A percentile compares a stretch with the other conserved stretches of the same genome.
Evolutionary conservation across 2,329 filamentous ascomycete genomes (phyloP).

Genomic region (Ophiostoma fasciatum): DNA sequence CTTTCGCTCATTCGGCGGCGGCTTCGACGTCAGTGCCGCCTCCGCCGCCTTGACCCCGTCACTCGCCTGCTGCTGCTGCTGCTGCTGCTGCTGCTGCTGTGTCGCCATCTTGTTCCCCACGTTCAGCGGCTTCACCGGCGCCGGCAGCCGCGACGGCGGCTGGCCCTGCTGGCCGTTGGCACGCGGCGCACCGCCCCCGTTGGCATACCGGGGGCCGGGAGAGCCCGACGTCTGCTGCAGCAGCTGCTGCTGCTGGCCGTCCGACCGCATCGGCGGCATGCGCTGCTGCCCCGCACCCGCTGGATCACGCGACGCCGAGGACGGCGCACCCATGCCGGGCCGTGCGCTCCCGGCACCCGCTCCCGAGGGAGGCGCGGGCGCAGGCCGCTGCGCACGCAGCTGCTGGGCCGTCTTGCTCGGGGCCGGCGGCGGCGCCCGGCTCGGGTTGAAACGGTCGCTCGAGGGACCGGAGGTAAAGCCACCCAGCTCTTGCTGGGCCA

Average conservation of each 20-base stretch:
- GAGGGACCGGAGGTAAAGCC: constrained; percentile 33
- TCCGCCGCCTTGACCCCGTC: constrained; percentile 82
- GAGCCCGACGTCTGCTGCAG: too few relatives aligned
- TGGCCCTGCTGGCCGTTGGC: constrained; percentile 32
- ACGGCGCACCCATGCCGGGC: too few relatives aligned
- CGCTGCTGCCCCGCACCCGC: too few relatives aligned
- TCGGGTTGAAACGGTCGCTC: constrained; percentile 65
- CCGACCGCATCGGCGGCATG: too few relatives aligned
- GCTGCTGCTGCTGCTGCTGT: too few relatives aligned
- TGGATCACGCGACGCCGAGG: constrained; percentile 27
- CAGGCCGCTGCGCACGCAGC: constrained; percentile 61
- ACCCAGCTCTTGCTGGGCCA: constrained; percentile 84
- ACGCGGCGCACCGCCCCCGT: constrained; percentile 36
- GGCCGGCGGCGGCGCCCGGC: constrained; percentile 68
- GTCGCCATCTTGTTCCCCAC: constrained; percentile 53
- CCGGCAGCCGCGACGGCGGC: constrained; percentile 36
- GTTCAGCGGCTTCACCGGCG: constrained; percentile 64
- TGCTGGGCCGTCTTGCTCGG: too few relatives aligned
- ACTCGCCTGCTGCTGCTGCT: too few relatives aligned
- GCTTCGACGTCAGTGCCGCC: constrained; percentile 74
- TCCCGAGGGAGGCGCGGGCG: constrained; percentile 53
- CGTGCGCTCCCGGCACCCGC: constrained; percentile 23
- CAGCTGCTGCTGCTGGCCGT: constrained; percentile 31
- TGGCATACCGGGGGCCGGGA: constrained; percentile 45
- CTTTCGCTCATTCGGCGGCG: constrained; percentile 53